Conservation (phyloP, 768 basidiomycete genomes). For the Lanmaoa rubissima region DNA sequence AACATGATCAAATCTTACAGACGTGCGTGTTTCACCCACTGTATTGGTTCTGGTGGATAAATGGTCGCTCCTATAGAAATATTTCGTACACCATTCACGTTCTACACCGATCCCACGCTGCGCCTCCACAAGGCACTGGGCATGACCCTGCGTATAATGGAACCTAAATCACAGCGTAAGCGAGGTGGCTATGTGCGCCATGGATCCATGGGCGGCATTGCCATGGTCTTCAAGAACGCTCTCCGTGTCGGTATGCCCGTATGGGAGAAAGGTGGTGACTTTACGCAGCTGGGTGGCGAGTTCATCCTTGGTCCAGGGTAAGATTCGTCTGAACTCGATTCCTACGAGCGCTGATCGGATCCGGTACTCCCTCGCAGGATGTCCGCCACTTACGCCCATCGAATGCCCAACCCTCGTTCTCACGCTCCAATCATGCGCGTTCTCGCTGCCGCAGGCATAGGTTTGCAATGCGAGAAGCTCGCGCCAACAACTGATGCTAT, state of each 20-base stretch:
- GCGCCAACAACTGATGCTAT: slow-evolving; percentile 1
- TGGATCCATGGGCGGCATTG: slow-evolving; percentile 61
- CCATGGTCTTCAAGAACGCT: slow-evolving; percentile 71
- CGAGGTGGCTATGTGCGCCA: slow-evolving; percentile 67
- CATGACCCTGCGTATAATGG: slow-evolving; percentile 55
- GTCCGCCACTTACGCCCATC: slow-evolving; percentile 72
- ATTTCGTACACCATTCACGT: slow-evolving; percentile 64
- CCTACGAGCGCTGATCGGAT: slow-evolving; percentile 1
- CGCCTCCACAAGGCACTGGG: slow-evolving; percentile 72
- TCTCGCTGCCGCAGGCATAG: slow-evolving; percentile 58
- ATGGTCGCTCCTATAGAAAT: slow-evolving; percentile 44
- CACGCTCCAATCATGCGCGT: slow-evolving; percentile 75
- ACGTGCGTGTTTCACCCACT: slow-evolving; percentile 37
- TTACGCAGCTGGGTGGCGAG: slow-evolving; percentile 85
- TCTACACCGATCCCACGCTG: slow-evolving; percentile 79
- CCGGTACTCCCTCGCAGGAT: slow-evolving; percentile 39
- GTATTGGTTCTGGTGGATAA: not conserved
- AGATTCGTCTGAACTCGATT: slow-evolving; percentile 34
- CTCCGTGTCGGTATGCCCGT: slow-evolving; percentile 76
- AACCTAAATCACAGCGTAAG: slow-evolving; percentile 41
- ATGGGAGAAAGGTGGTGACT: slow-evolving; percentile 77
- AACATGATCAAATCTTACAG: slow-evolving; percentile 75
- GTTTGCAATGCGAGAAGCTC: slow-evolving; percentile 25
- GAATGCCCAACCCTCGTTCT: slow-evolving; percentile 74
- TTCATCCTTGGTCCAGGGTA: slow-evolving; percentile 72